Percentiles rank a stretch among this genome's conserved stretches.
Evolutionary conservation across 805 yeast genomes (phyloP).

Genomic region (Candida vartiovaarae): DNA sequence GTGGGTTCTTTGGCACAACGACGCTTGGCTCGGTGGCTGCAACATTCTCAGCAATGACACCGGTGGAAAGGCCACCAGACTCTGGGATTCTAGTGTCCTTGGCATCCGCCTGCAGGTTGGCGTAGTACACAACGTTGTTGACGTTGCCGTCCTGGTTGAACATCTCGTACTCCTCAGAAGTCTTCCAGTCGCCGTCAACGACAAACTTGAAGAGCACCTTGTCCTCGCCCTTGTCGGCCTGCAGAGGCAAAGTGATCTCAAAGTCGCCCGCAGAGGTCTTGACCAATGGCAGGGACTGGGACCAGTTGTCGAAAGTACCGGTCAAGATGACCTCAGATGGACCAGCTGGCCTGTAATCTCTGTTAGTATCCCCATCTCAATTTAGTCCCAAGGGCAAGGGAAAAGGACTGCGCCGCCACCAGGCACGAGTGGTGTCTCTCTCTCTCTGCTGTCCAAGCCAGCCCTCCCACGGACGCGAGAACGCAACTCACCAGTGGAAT

Average conservation of each 20-base stretch:
- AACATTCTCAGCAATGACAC: constrained; percentile 13
- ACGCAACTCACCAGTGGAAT: constrained; percentile 10
- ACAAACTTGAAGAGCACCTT: constrained; percentile 47
- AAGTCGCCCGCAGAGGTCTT: constrained; percentile 56
- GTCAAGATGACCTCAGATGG: constrained; percentile 55
- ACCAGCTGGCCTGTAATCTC: constrained; percentile 39
- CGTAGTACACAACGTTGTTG: constrained; percentile 29
- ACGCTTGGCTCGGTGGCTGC: constrained; percentile 63
- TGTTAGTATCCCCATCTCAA: neutral
- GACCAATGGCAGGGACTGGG: constrained; percentile 50
- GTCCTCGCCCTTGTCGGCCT: constrained; percentile 27
- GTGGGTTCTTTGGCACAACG: constrained; percentile 49
- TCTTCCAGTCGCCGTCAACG: constrained; percentile 64
- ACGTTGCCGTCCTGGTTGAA: constrained; percentile 34
- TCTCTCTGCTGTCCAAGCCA: too few species aligned
- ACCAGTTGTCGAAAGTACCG: constrained; percentile 68
- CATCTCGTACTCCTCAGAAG: constrained; percentile 33
- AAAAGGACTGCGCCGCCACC: too few species aligned
- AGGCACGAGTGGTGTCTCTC: too few species aligned
- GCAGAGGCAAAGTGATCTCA: constrained; percentile 50
- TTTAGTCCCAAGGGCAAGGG: too few species aligned
- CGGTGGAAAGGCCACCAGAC: constrained; percentile 35
- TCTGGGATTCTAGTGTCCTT: constrained; percentile 32
- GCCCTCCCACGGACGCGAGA: neutral
- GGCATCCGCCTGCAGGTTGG: constrained; percentile 17